Evolutionary conservation across 2,329 filamentous ascomycete species (phyloP).

Genomic region (Curvularia verruculosa): DNA sequence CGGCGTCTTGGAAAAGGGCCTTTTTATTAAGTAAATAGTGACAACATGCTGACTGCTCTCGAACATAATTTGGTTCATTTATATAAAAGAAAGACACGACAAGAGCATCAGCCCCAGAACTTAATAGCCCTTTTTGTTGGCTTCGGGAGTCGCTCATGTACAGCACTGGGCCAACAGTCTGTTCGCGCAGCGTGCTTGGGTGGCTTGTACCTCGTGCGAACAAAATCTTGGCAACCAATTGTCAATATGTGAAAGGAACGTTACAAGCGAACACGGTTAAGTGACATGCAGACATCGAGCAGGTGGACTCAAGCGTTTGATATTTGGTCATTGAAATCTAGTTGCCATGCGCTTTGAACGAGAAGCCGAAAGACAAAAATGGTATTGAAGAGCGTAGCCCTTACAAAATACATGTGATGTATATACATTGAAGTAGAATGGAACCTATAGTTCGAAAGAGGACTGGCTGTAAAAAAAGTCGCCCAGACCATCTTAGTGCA

Average conservation of each 20-base stretch:
- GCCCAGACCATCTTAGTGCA: neutral
- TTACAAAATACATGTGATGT: conserved; percentile 8
- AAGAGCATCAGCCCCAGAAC: neutral
- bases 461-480: neutral
- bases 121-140: neutral
- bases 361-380: neutral
- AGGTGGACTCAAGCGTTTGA: neutral
- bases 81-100: neutral
- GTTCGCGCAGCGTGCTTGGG: too few species aligned
- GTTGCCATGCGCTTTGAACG: neutral
- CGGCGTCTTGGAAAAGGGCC: neutral
- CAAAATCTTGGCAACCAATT: too few species aligned
- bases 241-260: neutral
- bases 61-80: neutral
- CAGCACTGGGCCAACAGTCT: too few species aligned
- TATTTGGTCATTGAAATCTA: neutral
- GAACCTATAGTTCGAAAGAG: conserved; percentile 1
- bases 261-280: neutral
- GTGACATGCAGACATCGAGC: neutral
- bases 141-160: neutral
- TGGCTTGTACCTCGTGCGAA: too few species aligned
- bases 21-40: conserved; percentile 1
- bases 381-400: neutral
- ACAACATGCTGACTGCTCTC: too few species aligned
- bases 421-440: conserved; percentile 18